Evolutionary conservation across 2,329 filamentous ascomycete species (phyloP).

Genomic region (Trichoderma gracile): DNA sequence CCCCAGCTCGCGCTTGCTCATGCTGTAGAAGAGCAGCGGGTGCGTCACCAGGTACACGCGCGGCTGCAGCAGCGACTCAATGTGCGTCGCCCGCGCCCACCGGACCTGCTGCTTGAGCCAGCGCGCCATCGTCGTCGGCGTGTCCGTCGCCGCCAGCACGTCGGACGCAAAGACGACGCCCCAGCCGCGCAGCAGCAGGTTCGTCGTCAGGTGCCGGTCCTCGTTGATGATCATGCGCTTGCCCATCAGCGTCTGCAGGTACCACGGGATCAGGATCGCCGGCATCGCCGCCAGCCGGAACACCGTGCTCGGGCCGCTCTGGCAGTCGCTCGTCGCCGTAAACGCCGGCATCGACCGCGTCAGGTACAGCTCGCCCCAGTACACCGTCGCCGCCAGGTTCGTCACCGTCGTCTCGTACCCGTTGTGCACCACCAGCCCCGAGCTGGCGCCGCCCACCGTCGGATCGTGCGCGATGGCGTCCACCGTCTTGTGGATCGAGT

Average conservation of each 20-base stretch:
- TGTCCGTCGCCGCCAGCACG: slow-evolving; percentile 32
- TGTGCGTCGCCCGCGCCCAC: slow-evolving; percentile 33
- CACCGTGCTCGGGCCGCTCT: slow-evolving; percentile 33
- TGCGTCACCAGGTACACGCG: slow-evolving; percentile 32
- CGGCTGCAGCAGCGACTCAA: slow-evolving; percentile 33
- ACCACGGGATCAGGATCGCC: slow-evolving; percentile 32
- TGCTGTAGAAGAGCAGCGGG: slow-evolving; percentile 33
- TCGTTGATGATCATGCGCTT: slow-evolving; percentile 36
- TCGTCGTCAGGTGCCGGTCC: slow-evolving; percentile 33
- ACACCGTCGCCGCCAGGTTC: slow-evolving; percentile 31
- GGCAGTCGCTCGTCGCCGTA: slow-evolving; percentile 33
- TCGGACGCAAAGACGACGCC: slow-evolving; percentile 35
- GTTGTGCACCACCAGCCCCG: slow-evolving; percentile 32
- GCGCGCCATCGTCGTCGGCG: slow-evolving; percentile 31
- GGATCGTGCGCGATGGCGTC: slow-evolving; percentile 30
- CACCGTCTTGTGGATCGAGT: slow-evolving; percentile 30
- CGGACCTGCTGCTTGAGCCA: slow-evolving; percentile 34
- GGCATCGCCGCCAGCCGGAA: slow-evolving; percentile 32
- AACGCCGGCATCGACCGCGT: slow-evolving; percentile 31
- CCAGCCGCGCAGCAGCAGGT: slow-evolving; percentile 33
- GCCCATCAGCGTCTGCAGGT: slow-evolving; percentile 31
- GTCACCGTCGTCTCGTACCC: slow-evolving; percentile 29
- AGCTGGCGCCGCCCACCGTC: slow-evolving; percentile 32
- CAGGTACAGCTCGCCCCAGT: slow-evolving; percentile 34
- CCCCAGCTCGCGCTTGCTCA: slow-evolving; percentile 31